phyloP scores from a whole-genome alignment of 2,329 filamentous ascomycete genomes.

The Pseudogymnoascus sp. region DNA sequence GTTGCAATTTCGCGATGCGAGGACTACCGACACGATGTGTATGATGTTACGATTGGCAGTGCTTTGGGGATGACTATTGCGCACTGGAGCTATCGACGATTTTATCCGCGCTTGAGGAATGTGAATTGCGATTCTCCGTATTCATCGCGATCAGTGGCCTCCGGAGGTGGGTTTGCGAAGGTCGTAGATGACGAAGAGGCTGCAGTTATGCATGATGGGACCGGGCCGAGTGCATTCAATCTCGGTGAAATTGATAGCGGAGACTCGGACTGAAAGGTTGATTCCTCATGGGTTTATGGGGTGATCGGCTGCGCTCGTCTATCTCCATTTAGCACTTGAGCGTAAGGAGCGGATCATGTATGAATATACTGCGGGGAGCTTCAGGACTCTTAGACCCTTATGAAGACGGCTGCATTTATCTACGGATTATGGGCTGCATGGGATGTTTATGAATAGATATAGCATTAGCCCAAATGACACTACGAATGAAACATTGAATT shows the following conservation, averaged over 20 bases:
- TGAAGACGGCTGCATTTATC: not conserved
- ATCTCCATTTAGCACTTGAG: not conserved
- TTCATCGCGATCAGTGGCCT: conserved; percentile 28
- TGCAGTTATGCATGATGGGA: not conserved
- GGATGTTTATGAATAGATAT: not conserved
- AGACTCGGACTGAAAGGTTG: not conserved
- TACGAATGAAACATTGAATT: not conserved
- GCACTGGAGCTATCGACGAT: conserved; percentile 60
- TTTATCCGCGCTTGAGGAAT: conserved; percentile 52
- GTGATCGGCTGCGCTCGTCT: not conserved
- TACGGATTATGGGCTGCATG: not conserved
- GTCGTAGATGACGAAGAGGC: conserved; percentile 12
- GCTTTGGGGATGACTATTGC: conserved; percentile 53
- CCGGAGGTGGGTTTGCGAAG: conserved; percentile 11
- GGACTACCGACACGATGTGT: conserved; percentile 66
- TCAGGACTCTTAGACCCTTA: not conserved
- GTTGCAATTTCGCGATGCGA: conserved; percentile 64
- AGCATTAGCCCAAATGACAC: not conserved
- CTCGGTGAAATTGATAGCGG: conserved; percentile 1
- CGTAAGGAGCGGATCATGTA: not conserved
- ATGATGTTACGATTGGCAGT: conserved; percentile 58
- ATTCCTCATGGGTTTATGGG: not conserved
- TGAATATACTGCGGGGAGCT: not conserved
- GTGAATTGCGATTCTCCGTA: conserved; percentile 51
- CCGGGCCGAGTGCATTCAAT: conserved; percentile 6